Evolutionary conservation across 148 eudicot species (phyloP).

Genomic region (Hydrangea macrophylla): DNA sequence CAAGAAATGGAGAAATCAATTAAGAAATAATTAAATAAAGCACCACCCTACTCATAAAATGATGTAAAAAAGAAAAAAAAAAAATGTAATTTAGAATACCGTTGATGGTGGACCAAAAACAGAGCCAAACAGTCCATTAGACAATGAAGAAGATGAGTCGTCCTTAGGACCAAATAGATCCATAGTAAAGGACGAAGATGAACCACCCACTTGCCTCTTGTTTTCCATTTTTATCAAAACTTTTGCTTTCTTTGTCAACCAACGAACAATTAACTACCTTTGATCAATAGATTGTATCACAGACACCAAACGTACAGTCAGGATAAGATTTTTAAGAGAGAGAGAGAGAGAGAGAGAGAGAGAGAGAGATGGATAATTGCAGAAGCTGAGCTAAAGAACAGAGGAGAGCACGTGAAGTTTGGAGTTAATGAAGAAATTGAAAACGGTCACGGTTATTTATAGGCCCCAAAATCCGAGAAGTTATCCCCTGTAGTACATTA

Average conservation of each 20-base stretch:
- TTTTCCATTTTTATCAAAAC: constrained; percentile 30
- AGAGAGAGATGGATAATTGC: background rate
- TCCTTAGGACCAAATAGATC: constrained; percentile 59
- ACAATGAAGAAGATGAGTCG: constrained; percentile 29
- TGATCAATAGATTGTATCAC: too few relatives aligned
- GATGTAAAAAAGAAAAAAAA: background rate
- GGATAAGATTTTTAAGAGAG: background rate
- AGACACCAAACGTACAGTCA: background rate
- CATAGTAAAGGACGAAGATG: constrained; percentile 36
- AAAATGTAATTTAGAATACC: constrained; percentile 18
- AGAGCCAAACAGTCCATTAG: constrained; percentile 33
- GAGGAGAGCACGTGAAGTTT: constrained; percentile 23
- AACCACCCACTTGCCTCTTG: constrained; percentile 27
- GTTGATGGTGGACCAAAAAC: constrained; percentile 42
- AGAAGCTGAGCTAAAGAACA: background rate
- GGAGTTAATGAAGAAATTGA: constrained; percentile 9
- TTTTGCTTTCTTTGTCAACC: background rate
- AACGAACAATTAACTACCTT: constrained; percentile 12
- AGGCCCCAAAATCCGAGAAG: background rate
- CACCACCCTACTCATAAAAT: too few relatives aligned
- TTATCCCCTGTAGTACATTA: background rate
- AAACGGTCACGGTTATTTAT: constrained; percentile 11
- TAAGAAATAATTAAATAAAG: too few relatives aligned
- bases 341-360: background rate
- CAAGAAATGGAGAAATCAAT: too few relatives aligned